phyloP scores from a whole-genome alignment of 139 green algal genomes.

The Chlorella sp. region DNA sequence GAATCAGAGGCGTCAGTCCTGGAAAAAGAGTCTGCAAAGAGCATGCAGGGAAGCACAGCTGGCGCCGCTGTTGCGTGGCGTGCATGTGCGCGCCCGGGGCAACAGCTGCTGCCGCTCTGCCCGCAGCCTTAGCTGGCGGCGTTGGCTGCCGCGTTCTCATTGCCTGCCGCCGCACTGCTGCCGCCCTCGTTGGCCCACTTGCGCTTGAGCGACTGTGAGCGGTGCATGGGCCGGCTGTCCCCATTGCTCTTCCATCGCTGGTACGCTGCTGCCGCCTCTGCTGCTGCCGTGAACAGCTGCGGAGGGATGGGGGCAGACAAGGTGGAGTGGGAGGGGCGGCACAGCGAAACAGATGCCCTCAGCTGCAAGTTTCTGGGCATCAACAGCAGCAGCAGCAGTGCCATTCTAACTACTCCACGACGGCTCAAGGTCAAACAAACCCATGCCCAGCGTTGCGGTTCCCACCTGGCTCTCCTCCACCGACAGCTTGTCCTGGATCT shows the following conservation, averaged over 20 bases:
- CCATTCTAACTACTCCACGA: no score
- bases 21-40: no score
- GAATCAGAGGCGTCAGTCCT: no score
- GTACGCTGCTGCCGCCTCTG: slow-evolving; percentile 15
- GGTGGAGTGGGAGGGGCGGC: background rate
- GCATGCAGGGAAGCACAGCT: no score
- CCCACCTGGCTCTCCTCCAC: slow-evolving; percentile 55
- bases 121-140: background rate
- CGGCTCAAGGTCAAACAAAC: no score
- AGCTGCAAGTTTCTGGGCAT: background rate
- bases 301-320: background rate
- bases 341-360: no score
- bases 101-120: no score
- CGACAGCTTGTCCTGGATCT: slow-evolving; percentile 48
- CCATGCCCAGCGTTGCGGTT: no score
- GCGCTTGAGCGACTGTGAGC: slow-evolving; percentile 27
- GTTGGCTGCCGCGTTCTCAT: slow-evolving; percentile 13
- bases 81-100: no score
- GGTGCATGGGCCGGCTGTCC: slow-evolving; percentile 3
- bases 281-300: slow-evolving; percentile 24
- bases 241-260: slow-evolving; percentile 1
- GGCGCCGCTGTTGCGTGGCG: no score
- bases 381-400: no score
- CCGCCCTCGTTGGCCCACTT: slow-evolving; percentile 26
- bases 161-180: background rate